Percentiles rank a stretch among this genome's conserved stretches.
Evolutionary conservation across 106 monocot genomes (phyloP).

Genomic region (Cymbidium sinense): DNA sequence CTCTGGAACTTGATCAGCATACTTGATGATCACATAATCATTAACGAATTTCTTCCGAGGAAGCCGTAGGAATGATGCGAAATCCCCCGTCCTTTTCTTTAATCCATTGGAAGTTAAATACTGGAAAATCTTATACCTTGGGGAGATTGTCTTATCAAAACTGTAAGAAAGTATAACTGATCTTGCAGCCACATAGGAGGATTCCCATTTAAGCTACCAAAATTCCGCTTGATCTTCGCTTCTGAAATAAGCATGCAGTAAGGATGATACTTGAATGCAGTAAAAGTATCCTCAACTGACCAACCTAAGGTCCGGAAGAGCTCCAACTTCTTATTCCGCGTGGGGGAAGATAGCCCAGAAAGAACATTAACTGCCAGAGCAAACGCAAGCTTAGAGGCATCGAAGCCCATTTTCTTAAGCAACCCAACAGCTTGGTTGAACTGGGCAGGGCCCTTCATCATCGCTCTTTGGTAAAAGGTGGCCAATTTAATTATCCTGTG

Average conservation of each 20-base stretch:
- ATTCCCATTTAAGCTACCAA: slow-evolving; percentile 21
- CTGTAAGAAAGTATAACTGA: slow-evolving; percentile 26
- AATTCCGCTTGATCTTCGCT: slow-evolving; percentile 14
- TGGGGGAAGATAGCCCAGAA: not conserved
- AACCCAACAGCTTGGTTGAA: not conserved
- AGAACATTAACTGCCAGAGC: slow-evolving; percentile 6
- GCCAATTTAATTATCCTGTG: not conserved
- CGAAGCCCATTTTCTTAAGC: slow-evolving; percentile 11
- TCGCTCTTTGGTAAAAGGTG: not conserved
- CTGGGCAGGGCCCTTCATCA: not conserved
- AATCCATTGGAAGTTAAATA: slow-evolving; percentile 16
- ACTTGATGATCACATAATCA: slow-evolving; percentile 26
- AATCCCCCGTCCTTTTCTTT: not conserved
- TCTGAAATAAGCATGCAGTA: slow-evolving; percentile 3
- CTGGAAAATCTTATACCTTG: slow-evolving; percentile 32
- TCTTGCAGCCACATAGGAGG: not conserved
- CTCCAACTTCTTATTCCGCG: slow-evolving; percentile 18
- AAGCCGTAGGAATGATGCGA: not conserved
- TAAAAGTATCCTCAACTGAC: slow-evolving; percentile 12
- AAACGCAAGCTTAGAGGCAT: slow-evolving; percentile 10
- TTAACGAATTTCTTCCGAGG: slow-evolving; percentile 15
- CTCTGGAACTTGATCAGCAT: slow-evolving; percentile 13
- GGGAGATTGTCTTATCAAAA: slow-evolving; percentile 44
- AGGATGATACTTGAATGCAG: slow-evolving; percentile 23
- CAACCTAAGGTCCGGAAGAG: slow-evolving; percentile 22